Evolutionary conservation across 2,329 filamentous ascomycete species (phyloP), one percentile per base, ranked within the genome.

Genomic region (Pezicula radicicola): DNA sequence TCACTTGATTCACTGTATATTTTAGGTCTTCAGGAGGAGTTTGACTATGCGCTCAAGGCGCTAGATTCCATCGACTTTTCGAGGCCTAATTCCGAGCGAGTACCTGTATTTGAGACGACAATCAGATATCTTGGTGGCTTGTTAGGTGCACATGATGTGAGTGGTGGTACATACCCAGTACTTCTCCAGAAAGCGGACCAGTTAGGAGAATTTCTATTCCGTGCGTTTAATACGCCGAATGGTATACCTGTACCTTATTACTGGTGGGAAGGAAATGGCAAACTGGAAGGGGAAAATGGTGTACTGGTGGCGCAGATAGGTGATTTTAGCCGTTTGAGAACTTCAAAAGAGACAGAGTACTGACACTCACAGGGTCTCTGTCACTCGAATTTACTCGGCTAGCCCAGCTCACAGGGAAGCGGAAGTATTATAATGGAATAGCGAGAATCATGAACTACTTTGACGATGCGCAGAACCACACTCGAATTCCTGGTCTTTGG

Each of bases 161-260:
- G 48, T 21, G 48, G 25, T 18, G 39, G 49, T n/a, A 36, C 39
- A 21, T 50, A 53, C 48, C 51, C 48, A 21, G 42, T 50, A 35
- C 48, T 89, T 18, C 71, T 89, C 25, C 76, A 83, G 46, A 89
- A 89, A 64, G 84, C 86, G 8, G 72, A 82, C 27, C 83, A 89
- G 65, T 73, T 88, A 21, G 86, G 80, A 12, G 84, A 88, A 55
- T 78, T 89, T 55, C 67, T 89, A 25, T 86, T 86, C 68, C 80
- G 81, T 48, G 81, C 83, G 1, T 89, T 89, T 59, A 86, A 89
- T 68, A 96, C 92, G 0, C 91, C 91, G 0, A 96, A 96, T 68
- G 84, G 89, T 60, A 92, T 96, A 88, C 91, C 91, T 1, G 72
- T 89, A 9, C 79, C 89, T 6, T 91, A 85, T 69, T 93, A 91